These are phyloP conservation scores for Sequoiadendron giganteum DNA, from an alignment of 75 land plant species.

Conservation along the genomic window DNA sequence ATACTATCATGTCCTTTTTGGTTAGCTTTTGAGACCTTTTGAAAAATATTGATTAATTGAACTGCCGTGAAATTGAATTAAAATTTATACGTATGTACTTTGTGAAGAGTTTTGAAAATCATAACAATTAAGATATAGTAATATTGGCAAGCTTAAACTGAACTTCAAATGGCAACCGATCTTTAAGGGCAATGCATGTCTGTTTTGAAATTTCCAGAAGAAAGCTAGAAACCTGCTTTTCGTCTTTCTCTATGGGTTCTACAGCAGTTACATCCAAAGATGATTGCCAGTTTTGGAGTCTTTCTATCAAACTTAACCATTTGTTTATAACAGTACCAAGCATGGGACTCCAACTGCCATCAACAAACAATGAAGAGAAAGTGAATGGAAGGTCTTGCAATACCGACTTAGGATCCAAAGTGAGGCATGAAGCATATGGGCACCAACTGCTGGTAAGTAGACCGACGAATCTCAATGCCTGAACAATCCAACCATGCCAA, in stretches of 20 bases:
- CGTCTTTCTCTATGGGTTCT: slow-evolving; percentile 31
- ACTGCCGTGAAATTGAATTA: background rate
- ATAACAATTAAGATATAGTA: background rate
- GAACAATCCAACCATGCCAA: slow-evolving; percentile 14
- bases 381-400: slow-evolving; percentile 67
- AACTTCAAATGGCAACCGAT: slow-evolving; percentile 54
- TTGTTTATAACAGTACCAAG: slow-evolving; percentile 30
- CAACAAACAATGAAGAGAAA: slow-evolving; percentile 45
- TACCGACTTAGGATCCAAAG: slow-evolving; percentile 35
- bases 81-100: background rate
- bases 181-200: slow-evolving; percentile 53
- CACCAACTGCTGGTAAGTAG: slow-evolving; percentile 56
- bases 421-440: slow-evolving; percentile 54
- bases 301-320: slow-evolving; percentile 42
- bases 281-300: slow-evolving; percentile 30
- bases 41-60: background rate
- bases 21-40: background rate
- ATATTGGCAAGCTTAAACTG: slow-evolving; percentile 55
- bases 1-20: background rate
- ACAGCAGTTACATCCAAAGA: background rate
- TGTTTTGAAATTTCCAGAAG: slow-evolving; percentile 40
- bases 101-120: background rate
- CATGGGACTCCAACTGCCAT: slow-evolving; percentile 36
- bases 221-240: slow-evolving; percentile 25
- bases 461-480: slow-evolving; percentile 58